Base-by-base conservation (phyloP, 129 eudicot species). In the Lactuca saligna region DNA sequence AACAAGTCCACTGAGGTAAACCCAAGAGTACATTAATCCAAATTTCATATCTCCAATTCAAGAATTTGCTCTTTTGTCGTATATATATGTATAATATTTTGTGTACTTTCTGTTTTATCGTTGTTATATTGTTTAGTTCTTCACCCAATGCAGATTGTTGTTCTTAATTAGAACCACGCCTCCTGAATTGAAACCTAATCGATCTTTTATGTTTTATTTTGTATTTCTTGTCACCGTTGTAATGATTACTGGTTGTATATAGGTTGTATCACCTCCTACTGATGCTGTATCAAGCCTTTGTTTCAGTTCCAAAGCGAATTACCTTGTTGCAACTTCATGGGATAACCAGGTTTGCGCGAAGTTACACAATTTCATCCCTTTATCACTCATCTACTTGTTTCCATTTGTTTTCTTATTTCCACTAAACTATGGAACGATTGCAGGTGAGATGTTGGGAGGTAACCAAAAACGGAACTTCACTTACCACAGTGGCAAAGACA, bases 401-500 rank as follows among this genome's bases (percentile, higher is more conserved):
- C 3, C n/a, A 46, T 46, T 12, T 3, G 1, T 1, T 49, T 13
- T 34, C 10, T 44, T 14, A 8, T 25, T 46, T 25, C 6, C 31
- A 17, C 13, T 17, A n/a, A 41, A 49, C 54, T 9, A 38, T 8
- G 66, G 32, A 54, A 4, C 4, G 8, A 41, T 61, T 61, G 64
- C 66, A 94, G 99, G 99, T 94, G 53, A 83, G 99, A 66, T 89
- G 97, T 67, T 94, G 99, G 99, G 99, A 94, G 85, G 82, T 89
- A 34, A 80, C 84, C 68, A 81, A 68, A 61, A 82, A 77, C 38
- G 96, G 97, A 65, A 80, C 79, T 63, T 74, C 66, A 46, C 35
- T 87, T 51, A 82, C 57, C 69, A 73, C 87, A 73, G 85, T 75
- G 61, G 87, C 93, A 3, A 94, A 87, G 82, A 87, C 95, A 64